Evolutionary conservation across 257 asterid genomes (phyloP).

Genomic region (Scutellaria baicalensis): DNA sequence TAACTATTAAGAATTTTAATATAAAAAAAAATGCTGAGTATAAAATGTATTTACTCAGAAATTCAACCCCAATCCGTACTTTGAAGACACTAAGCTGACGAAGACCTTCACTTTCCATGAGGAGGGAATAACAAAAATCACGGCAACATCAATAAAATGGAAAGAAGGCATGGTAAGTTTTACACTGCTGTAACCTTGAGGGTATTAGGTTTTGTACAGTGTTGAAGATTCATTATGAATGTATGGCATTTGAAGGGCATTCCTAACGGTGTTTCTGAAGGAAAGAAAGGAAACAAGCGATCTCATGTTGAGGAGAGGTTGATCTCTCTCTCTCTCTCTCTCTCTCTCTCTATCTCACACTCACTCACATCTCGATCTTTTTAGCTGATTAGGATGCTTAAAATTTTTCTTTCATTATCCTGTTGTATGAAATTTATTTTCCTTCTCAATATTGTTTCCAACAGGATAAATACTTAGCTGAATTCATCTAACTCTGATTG

Average conservation of each 20-base stretch:
- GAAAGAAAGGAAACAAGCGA: constrained; percentile 81
- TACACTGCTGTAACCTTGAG: background rate
- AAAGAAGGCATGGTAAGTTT: constrained; percentile 79
- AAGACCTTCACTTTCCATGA: constrained; percentile 79
- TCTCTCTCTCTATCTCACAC: too few species aligned
- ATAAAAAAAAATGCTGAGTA: background rate
- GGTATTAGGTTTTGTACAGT: background rate
- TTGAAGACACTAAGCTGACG: constrained; percentile 62
- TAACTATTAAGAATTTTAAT: background rate
- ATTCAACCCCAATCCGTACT: constrained; percentile 79
- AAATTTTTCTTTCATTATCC: background rate
- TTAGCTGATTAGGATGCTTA: background rate
- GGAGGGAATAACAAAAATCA: constrained; percentile 70
- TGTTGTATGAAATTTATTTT: background rate
- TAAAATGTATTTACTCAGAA: constrained; percentile 28
- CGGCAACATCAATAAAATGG: constrained; percentile 85
- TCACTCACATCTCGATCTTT: background rate
- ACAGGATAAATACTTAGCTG: background rate
- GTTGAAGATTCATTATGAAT: constrained; percentile 10
- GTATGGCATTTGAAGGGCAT: constrained; percentile 52
- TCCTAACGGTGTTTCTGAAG: constrained; percentile 61
- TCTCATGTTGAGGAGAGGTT: constrained; percentile 83
- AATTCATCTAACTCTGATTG: background rate
- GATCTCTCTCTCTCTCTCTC: background rate
- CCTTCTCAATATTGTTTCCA: background rate